Conservation (phyloP, 1,284 basidiomycete genomes). For the Trichosporon sp. region DNA sequence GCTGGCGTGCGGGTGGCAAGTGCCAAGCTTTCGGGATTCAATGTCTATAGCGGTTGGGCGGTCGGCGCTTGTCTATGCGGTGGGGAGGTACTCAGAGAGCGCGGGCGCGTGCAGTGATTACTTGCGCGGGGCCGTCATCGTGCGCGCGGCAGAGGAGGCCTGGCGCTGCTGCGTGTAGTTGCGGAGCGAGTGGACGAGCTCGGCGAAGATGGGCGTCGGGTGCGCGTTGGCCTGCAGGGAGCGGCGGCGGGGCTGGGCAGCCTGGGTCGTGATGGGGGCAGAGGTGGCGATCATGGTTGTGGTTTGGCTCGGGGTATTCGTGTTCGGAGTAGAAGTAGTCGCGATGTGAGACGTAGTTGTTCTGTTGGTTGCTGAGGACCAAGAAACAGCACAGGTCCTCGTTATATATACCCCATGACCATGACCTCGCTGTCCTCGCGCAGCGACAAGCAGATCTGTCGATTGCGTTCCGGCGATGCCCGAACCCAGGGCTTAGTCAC, state of each 20-base stretch:
- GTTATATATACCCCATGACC: not conserved
- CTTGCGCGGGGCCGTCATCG: not conserved
- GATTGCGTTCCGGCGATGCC: slow-evolving; percentile 8
- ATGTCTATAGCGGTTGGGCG: not conserved
- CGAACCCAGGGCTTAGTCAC: slow-evolving; percentile 15
- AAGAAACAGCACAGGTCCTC: not conserved
- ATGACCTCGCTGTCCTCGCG: not conserved
- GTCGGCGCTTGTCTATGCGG: not conserved
- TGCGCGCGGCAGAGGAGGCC: slow-evolving; percentile 5
- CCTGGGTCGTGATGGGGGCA: not conserved
- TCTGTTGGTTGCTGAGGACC: not conserved
- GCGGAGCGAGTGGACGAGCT: not conserved
- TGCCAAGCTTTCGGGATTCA: not conserved
- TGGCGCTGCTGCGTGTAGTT: not conserved
- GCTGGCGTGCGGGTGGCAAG: not conserved
- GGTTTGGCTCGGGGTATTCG: not conserved
- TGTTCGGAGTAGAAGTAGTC: not conserved
- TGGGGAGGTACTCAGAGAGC: not conserved
- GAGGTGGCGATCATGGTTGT: not conserved
- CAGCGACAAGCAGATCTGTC: not conserved
- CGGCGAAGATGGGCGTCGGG: slow-evolving; percentile 15
- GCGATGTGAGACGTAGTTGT: not conserved
- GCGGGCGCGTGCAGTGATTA: not conserved
- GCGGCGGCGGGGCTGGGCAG: slow-evolving; percentile 17
- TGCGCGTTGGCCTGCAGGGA: not conserved